These are phyloP conservation scores for Colletotrichum limetticola DNA, from an alignment of 2,329 filamentous ascomycete species.

Conservation along the genomic window DNA sequence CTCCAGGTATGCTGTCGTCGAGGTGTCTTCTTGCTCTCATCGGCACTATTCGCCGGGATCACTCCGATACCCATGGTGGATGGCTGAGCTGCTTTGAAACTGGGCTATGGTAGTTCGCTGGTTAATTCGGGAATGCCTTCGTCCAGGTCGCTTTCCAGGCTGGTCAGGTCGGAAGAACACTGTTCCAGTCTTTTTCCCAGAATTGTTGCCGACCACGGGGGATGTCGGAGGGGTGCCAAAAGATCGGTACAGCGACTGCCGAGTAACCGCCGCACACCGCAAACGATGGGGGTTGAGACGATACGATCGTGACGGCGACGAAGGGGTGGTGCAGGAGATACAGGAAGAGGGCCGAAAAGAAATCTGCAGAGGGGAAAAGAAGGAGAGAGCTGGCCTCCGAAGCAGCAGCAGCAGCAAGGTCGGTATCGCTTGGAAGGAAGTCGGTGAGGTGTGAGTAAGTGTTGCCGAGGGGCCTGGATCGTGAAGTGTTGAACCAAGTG, in stretches of 20 bases:
- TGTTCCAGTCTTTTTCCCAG: not conserved
- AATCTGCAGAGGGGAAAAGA: not conserved
- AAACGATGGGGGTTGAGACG: not conserved
- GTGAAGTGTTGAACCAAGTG: conserved; percentile 25
- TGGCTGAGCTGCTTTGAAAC: not conserved
- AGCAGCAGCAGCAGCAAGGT: not conserved
- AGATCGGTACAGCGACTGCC: conserved; percentile 28
- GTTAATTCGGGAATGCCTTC: not conserved
- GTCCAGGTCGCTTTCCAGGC: not conserved
- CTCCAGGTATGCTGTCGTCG: conserved; percentile 52
- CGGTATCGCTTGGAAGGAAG: not conserved
- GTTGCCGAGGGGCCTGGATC: conserved; percentile 20
- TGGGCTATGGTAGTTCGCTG: not conserved
- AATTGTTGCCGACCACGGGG: conserved; percentile 19
- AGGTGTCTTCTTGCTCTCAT: conserved; percentile 35
- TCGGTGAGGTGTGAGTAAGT: conserved; percentile 5
- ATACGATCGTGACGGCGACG: conserved; percentile 5
- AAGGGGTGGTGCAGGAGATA: not conserved
- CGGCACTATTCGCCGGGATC: conserved; percentile 26
- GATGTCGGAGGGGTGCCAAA: conserved; percentile 16
- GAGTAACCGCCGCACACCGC: conserved; percentile 25
- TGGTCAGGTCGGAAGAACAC: not conserved
- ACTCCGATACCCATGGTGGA: conserved; percentile 32
- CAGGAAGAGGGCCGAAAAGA: too few species aligned
- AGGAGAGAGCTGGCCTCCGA: not conserved